Percentiles rank a stretch among this genome's conserved stretches.
phyloP scores from a whole-genome alignment of 108 stramenopile genomes.

The Pseudonitzschia delicatissima region DNA sequence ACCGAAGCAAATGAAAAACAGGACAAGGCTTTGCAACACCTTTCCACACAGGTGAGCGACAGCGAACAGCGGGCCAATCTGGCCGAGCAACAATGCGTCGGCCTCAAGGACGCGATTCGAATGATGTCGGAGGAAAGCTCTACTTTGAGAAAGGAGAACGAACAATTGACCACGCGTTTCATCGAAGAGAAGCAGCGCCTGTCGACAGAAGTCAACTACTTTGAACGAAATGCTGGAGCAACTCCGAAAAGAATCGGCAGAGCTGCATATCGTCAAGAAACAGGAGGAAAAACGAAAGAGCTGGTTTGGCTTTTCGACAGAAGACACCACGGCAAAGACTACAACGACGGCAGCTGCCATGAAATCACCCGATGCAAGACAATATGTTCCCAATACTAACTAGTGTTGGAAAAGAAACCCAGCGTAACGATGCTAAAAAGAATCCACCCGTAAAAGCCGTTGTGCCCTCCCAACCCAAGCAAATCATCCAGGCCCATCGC shows the following conservation, averaged over 20 bases:
- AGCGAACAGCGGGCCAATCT: slow-evolving; percentile 58
- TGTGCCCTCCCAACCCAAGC: slow-evolving; percentile 56
- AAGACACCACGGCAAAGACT: background rate
- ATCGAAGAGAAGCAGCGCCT: slow-evolving; percentile 68
- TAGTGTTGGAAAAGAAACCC: slow-evolving; percentile 7
- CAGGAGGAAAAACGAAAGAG: slow-evolving; percentile 46
- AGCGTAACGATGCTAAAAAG: slow-evolving; percentile 17
- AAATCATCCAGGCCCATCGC: slow-evolving; percentile 58
- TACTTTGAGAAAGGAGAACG: slow-evolving; percentile 54
- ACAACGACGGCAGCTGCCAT: background rate
- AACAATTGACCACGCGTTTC: slow-evolving; percentile 43
- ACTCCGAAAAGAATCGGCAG: slow-evolving; percentile 58
- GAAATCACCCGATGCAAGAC: background rate
- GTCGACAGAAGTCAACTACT: slow-evolving; percentile 64
- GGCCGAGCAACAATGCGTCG: slow-evolving; percentile 80
- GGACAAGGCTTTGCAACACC: slow-evolving; percentile 56
- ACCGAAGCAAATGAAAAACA: slow-evolving; percentile 38
- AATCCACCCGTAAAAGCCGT: slow-evolving; percentile 42
- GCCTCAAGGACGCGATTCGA: slow-evolving; percentile 77
- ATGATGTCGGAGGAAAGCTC: slow-evolving; percentile 75
- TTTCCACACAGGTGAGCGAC: slow-evolving; percentile 57
- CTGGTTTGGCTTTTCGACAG: slow-evolving; percentile 49
- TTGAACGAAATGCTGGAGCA: slow-evolving; percentile 61
- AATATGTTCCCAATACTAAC: slow-evolving; percentile 10
- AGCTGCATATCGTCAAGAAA: slow-evolving; percentile 42